Percentiles rank a stretch among this genome's conserved stretches.
Evolutionary conservation across 805 yeast genomes (phyloP).

Genomic region (Cyberlindnera maritima): DNA sequence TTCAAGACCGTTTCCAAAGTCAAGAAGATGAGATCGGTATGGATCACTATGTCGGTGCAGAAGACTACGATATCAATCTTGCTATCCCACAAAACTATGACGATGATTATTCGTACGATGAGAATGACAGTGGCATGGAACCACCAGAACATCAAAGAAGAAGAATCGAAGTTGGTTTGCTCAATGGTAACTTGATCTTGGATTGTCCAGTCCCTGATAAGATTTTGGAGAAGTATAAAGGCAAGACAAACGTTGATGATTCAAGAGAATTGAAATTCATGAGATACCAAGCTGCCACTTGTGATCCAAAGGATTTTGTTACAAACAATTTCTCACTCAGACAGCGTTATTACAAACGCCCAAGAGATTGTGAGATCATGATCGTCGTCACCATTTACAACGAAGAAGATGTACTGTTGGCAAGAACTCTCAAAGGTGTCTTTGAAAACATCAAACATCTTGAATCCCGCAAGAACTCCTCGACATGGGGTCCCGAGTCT

Average conservation of each 20-base stretch:
- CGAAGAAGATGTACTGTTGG: conserved; percentile 79
- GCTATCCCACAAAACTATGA: conserved; percentile 7
- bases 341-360: conserved; percentile 73
- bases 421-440: conserved; percentile 85
- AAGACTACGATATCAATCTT: conserved; percentile 26
- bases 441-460: conserved; percentile 83
- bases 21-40: conserved; percentile 39
- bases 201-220: conserved; percentile 86
- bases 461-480: conserved; percentile 58
- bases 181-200: conserved; percentile 74
- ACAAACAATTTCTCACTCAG: conserved; percentile 70
- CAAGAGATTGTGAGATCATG: conserved; percentile 81
- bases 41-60: conserved; percentile 24
- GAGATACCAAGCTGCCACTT: conserved; percentile 93
- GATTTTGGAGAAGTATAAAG: conserved; percentile 51
- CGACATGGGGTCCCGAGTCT: conserved; percentile 90
- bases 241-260: conserved; percentile 38
- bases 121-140: conserved; percentile 37
- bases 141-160: conserved; percentile 43
- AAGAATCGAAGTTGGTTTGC: conserved; percentile 30
- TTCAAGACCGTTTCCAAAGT: conserved; percentile 14
- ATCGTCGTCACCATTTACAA: conserved; percentile 88
- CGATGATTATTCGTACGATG: conserved; percentile 29
- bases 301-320: conserved; percentile 76
- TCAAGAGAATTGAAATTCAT: conserved; percentile 70